A percentile compares a stretch with the other conserved stretches of the same genome.
These are phyloP conservation scores for Ramichloridium luteum DNA, from an alignment of 2,329 filamentous ascomycete genomes.

Conservation along the genomic window DNA sequence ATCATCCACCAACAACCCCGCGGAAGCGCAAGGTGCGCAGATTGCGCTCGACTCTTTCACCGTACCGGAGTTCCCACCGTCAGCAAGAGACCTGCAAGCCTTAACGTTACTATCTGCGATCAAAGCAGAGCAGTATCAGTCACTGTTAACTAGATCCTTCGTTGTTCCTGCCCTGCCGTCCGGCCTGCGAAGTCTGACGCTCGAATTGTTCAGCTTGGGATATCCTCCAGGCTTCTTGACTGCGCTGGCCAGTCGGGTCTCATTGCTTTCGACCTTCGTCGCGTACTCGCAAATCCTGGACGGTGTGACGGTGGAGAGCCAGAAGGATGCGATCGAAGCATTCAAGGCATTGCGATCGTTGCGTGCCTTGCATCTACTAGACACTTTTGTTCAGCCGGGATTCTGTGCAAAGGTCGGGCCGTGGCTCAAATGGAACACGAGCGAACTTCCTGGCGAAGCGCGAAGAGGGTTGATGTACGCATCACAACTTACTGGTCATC, in stretches of 20 bases:
- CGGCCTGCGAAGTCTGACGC: slow-evolving; percentile 32
- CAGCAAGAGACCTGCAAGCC: slow-evolving; percentile 32
- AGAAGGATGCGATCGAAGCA: slow-evolving; percentile 30
- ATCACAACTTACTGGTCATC: too few relatives aligned
- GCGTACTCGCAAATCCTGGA: slow-evolving; percentile 36
- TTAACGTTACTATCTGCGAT: slow-evolving; percentile 40
- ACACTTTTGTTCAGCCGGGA: slow-evolving; percentile 32
- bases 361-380: slow-evolving; percentile 35
- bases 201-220: slow-evolving; percentile 38
- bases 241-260: slow-evolving; percentile 28
- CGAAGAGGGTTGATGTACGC: slow-evolving; percentile 27
- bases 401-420: slow-evolving; percentile 27
- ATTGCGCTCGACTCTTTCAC: slow-evolving; percentile 35
- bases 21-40: slow-evolving; percentile 33
- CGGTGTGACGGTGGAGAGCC: slow-evolving; percentile 29
- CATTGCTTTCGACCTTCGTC: slow-evolving; percentile 32
- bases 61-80: slow-evolving; percentile 33
- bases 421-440: slow-evolving; percentile 23
- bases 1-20: too few relatives aligned
- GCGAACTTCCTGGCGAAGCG: slow-evolving; percentile 17
- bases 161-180: slow-evolving; percentile 28
- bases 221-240: slow-evolving; percentile 35
- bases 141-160: slow-evolving; percentile 26
- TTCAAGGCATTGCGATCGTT: slow-evolving; percentile 28
- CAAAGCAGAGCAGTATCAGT: slow-evolving; percentile 35